A percentile compares a stretch with the other conserved stretches of the same genome.
These are phyloP conservation scores for Penicillium nordicum DNA, from an alignment of 2,329 filamentous ascomycete genomes.

Conservation along the genomic window DNA sequence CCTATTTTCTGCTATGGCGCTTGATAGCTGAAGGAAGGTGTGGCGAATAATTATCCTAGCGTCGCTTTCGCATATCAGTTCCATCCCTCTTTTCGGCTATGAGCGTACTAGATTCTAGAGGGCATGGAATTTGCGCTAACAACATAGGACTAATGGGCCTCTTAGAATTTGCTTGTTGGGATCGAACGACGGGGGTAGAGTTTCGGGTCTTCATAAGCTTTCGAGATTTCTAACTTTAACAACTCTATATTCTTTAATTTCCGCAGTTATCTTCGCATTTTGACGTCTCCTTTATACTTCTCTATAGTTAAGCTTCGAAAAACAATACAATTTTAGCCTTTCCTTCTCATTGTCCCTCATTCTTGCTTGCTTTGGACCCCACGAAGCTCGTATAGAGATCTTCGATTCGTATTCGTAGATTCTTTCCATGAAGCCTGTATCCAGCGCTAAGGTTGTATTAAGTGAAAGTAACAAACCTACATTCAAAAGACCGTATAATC, in stretches of 20 bases:
- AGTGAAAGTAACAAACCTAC: background rate
- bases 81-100: background rate
- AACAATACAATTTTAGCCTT: background rate
- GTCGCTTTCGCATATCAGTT: no score
- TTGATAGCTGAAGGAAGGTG: background rate
- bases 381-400: slow-evolving; percentile 1
- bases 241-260: background rate
- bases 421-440: background rate
- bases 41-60: background rate
- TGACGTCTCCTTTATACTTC: no score
- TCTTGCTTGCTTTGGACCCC: background rate
- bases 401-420: background rate
- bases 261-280: background rate
- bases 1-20: no score
- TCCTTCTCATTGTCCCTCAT: background rate
- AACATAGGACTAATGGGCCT: background rate
- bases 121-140: background rate
- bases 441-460: background rate
- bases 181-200: no score
- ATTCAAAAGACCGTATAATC: background rate
- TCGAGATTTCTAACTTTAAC: no score
- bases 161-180: no score
- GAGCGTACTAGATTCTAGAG: background rate
- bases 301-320: no score
- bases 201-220: no score